Evolutionary conservation across 352 stramenopile species (phyloP).

Genomic region (Globisporangium orthogonon): DNA sequence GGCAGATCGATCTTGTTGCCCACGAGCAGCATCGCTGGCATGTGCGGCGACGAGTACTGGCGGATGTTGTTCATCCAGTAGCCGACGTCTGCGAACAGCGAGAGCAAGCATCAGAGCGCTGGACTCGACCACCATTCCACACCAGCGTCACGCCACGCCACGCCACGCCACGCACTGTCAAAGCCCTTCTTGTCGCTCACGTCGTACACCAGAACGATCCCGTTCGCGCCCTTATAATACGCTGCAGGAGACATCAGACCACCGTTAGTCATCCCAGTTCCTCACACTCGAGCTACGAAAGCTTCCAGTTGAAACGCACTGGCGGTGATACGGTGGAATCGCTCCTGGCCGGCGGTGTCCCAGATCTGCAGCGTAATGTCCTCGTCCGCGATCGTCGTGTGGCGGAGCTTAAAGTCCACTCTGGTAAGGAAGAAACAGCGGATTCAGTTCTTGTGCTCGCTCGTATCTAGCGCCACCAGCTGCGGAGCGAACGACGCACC

Average conservation of each 20-base stretch:
- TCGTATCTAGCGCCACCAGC: too few species aligned
- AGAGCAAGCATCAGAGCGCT: constrained; percentile 4
- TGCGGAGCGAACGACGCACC: constrained; percentile 32
- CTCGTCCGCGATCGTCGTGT: constrained; percentile 79
- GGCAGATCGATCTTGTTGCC: constrained; percentile 92
- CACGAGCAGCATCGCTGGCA: constrained; percentile 83
- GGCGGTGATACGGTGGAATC: constrained; percentile 91
- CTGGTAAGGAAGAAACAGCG: constrained; percentile 17
- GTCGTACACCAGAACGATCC: constrained; percentile 93
- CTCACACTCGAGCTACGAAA: background rate
- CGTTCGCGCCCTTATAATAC: constrained; percentile 93
- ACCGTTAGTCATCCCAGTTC: background rate
- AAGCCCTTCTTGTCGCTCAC: constrained; percentile 90
- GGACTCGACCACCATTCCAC: background rate
- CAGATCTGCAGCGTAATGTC: constrained; percentile 91
- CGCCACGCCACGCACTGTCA: constrained; percentile 62
- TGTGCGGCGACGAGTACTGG: constrained; percentile 70
- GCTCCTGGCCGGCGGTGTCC: constrained; percentile 93
- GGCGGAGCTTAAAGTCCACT: constrained; percentile 92
- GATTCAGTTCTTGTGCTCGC: too few species aligned
- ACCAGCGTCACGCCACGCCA: background rate
- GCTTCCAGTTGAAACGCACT: constrained; percentile 38
- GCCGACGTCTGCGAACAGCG: constrained; percentile 66
- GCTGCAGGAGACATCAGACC: constrained; percentile 23
- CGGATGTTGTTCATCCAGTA: constrained; percentile 97